These are phyloP conservation scores for Aureobasidium leucospermi DNA, from an alignment of 2,329 filamentous ascomycete species.

Conservation along the genomic window DNA sequence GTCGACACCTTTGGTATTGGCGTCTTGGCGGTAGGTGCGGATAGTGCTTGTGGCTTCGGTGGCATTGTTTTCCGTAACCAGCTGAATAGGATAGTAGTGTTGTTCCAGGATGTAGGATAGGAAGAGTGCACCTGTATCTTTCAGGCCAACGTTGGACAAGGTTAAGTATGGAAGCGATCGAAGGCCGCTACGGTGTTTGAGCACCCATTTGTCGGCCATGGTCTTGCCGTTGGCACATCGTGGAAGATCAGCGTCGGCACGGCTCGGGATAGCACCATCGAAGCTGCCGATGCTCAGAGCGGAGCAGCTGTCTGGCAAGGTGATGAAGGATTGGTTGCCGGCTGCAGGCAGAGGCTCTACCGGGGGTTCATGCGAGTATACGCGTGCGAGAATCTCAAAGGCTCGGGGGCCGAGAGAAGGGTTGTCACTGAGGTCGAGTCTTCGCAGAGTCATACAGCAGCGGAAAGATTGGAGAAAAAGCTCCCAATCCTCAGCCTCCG, in stretches of 20 bases:
- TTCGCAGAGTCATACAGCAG: constrained; percentile 35
- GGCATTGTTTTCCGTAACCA: constrained; percentile 28
- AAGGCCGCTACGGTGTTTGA: constrained; percentile 28
- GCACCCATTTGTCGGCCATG: constrained; percentile 14
- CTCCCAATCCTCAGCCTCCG: constrained; percentile 36
- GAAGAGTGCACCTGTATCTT: constrained; percentile 33
- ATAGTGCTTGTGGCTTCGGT: constrained; percentile 24
- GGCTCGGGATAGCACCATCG: not conserved
- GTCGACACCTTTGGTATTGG: constrained; percentile 27
- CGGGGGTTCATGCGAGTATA: constrained; percentile 31
- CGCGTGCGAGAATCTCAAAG: constrained; percentile 38
- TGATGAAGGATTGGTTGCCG: constrained; percentile 19
- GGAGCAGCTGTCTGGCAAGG: constrained; percentile 21
- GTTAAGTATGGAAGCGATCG: constrained; percentile 35
- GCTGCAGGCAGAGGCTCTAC: constrained; percentile 25
- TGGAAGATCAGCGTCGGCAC: not conserved
- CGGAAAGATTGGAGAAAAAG: constrained; percentile 38
- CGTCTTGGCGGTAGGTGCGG: constrained; percentile 24
- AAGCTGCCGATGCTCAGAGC: constrained; percentile 7
- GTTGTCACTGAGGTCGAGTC: constrained; percentile 41
- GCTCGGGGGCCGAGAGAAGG: constrained; percentile 32
- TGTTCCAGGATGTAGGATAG: constrained; percentile 33
- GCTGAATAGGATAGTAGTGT: constrained; percentile 32
- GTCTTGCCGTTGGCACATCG: constrained; percentile 17
- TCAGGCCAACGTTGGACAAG: constrained; percentile 28